A percentile compares a stretch with the other conserved stretches of the same genome.
These are phyloP conservation scores for Beta corolliflora DNA, from an alignment of 179 eudicot species.

Conservation along the genomic window DNA sequence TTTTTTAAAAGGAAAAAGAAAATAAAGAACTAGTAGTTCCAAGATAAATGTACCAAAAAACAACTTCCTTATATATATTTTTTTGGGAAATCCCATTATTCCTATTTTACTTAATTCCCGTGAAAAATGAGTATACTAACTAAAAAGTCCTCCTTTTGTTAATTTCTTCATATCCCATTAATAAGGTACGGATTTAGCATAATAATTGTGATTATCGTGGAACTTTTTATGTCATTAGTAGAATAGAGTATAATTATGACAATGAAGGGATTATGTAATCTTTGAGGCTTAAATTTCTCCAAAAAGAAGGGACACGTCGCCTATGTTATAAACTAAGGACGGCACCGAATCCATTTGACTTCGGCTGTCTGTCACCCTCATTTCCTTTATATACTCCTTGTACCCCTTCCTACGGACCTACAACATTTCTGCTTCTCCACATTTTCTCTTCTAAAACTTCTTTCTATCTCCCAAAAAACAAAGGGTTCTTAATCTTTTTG, in stretches of 20 bases:
- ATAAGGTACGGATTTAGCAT: background rate
- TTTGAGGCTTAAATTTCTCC: slow-evolving; percentile 31
- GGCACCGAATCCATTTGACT: slow-evolving; percentile 86
- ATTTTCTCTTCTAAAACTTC: slow-evolving; percentile 5
- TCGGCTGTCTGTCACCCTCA: slow-evolving; percentile 26
- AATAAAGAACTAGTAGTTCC: no score
- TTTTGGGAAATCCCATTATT: no score
- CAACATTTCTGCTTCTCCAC: slow-evolving; percentile 16
- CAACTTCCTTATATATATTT: no score
- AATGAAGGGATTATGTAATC: slow-evolving; percentile 13
- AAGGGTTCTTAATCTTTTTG: background rate
- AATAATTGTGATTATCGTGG: background rate
- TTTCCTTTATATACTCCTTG: slow-evolving; percentile 39
- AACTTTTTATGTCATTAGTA: slow-evolving; percentile 2
- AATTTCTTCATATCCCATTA: background rate
- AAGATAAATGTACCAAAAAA: no score
- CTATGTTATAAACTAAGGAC: slow-evolving; percentile 59
- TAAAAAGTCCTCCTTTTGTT: slow-evolving; percentile 4
- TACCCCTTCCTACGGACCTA: slow-evolving; percentile 31
- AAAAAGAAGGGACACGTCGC: slow-evolving; percentile 77
- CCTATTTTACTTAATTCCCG: no score
- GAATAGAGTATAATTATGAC: slow-evolving; percentile 15
- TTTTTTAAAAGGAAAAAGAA: no score
- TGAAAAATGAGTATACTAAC: no score
- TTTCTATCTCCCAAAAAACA: background rate